Evolutionary conservation across 1,284 basidiomycete genomes (phyloP).

Genomic region (Ganoderma lingzhi): DNA sequence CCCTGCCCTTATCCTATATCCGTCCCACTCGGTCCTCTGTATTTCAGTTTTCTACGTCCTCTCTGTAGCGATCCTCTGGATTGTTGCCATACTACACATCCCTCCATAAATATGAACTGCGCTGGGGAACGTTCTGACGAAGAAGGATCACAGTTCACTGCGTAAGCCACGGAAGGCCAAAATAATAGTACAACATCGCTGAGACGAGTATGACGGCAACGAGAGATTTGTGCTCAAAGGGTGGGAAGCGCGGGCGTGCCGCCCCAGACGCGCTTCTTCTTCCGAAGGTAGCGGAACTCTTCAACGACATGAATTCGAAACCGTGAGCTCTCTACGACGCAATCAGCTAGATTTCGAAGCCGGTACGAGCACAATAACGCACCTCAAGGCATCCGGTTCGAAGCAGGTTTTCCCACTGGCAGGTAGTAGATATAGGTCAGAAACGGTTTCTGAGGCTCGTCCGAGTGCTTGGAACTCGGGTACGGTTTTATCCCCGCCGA

Average conservation of each 20-base stretch:
- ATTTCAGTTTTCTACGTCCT: background rate
- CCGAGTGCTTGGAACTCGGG: slow-evolving; percentile 31
- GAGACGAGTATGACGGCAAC: too few relatives aligned
- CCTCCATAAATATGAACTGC: too few relatives aligned
- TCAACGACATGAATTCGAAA: slow-evolving; percentile 39
- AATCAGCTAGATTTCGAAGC: too few relatives aligned
- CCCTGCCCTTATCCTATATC: background rate
- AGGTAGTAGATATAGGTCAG: slow-evolving; percentile 42
- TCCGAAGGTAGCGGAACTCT: slow-evolving; percentile 17
- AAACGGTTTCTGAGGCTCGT: slow-evolving; percentile 37
- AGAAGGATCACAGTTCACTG: too few relatives aligned
- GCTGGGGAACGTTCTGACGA: too few relatives aligned
- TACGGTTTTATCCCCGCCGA: slow-evolving; percentile 30
- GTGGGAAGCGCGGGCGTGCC: slow-evolving; percentile 17
- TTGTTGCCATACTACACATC: background rate
- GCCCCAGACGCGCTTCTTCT: background rate
- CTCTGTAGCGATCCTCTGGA: background rate
- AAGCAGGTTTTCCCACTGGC: slow-evolving; percentile 42
- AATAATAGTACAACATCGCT: too few relatives aligned
- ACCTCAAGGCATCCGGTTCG: slow-evolving; percentile 39
- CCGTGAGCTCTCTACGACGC: slow-evolving; percentile 26
- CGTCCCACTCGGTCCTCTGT: background rate
- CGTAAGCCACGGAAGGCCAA: too few relatives aligned
- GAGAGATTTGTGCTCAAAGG: too few relatives aligned
- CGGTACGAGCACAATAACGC: background rate